These are phyloP conservation scores for Cladophialophora immunda DNA, from an alignment of 2,329 filamentous ascomycete species.

Conservation along the genomic window DNA sequence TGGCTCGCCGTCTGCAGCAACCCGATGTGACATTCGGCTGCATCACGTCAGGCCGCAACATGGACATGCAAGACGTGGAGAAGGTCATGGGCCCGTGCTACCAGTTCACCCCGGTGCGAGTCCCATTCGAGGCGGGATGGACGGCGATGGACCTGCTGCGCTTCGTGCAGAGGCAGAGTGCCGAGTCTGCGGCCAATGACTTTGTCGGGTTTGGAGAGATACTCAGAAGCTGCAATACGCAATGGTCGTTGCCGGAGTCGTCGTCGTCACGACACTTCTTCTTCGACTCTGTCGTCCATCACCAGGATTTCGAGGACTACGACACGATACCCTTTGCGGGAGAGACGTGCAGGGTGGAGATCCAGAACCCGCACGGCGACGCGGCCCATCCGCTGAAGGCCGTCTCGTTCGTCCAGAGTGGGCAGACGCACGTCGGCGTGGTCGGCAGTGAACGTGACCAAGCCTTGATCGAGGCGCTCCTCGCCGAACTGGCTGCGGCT, in stretches of 20 bases:
- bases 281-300: constrained; percentile 64
- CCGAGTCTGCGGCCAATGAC: constrained; percentile 65
- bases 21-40: constrained; percentile 72
- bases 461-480: not conserved
- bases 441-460: constrained; percentile 65
- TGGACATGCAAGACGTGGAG: constrained; percentile 64
- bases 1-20: constrained; percentile 62
- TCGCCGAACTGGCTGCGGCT: not conserved
- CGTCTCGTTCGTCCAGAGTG: constrained; percentile 66
- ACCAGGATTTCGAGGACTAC: constrained; percentile 69
- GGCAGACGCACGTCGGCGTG: constrained; percentile 64
- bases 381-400: constrained; percentile 67
- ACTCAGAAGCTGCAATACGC: constrained; percentile 54
- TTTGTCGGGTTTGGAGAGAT: constrained; percentile 65
- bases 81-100: constrained; percentile 71
- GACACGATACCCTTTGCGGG: constrained; percentile 57
- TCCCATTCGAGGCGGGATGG: constrained; percentile 62
- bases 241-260: constrained; percentile 49
- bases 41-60: constrained; percentile 71
- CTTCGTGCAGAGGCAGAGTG: constrained; percentile 64
- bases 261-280: constrained; percentile 44
- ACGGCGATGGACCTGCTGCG: constrained; percentile 63
- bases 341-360: constrained; percentile 60
- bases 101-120: constrained; percentile 73
- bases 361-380: constrained; percentile 67